A percentile compares a stretch with the other conserved stretches of the same genome.
Conservation (phyloP, 305 asterid genomes). For the Fraxinus velutina region DNA sequence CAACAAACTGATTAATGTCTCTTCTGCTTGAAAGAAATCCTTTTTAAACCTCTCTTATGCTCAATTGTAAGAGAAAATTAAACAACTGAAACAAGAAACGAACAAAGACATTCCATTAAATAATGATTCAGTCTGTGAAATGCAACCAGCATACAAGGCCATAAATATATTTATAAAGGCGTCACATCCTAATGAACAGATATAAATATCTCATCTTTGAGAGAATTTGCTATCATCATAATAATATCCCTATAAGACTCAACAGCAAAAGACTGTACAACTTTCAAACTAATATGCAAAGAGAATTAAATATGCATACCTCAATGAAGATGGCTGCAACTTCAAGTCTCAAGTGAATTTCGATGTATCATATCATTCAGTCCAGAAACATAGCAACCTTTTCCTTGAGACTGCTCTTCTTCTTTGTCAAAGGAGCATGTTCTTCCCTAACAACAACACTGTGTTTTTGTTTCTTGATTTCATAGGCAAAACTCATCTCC, state of each 20-base stretch:
- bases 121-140: not conserved
- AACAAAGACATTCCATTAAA: not conserved
- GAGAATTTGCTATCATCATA: not conserved
- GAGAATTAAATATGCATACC: not conserved
- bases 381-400: slow-evolving; percentile 43
- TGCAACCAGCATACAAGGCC: not conserved
- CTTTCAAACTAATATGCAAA: not conserved
- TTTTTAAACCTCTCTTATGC: not conserved
- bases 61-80: not conserved
- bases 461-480: slow-evolving; percentile 12
- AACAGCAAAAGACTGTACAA: slow-evolving; percentile 3
- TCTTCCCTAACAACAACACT: slow-evolving; percentile 16
- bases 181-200: not conserved
- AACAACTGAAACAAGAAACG: not conserved
- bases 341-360: not conserved
- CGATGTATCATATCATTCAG: slow-evolving; percentile 11
- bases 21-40: not conserved
- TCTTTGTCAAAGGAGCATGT: slow-evolving; percentile 28
- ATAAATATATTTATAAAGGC: not conserved
- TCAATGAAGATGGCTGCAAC: not conserved
- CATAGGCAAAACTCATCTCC: slow-evolving; percentile 19
- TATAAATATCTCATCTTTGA: not conserved
- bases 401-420: slow-evolving; percentile 48
- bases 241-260: not conserved
- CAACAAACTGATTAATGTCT: not conserved